Percentiles rank a stretch among this genome's conserved stretches.
Evolutionary conservation across 2,329 filamentous ascomycete species (phyloP).

Genomic region (Emericellopsis atlantica): DNA sequence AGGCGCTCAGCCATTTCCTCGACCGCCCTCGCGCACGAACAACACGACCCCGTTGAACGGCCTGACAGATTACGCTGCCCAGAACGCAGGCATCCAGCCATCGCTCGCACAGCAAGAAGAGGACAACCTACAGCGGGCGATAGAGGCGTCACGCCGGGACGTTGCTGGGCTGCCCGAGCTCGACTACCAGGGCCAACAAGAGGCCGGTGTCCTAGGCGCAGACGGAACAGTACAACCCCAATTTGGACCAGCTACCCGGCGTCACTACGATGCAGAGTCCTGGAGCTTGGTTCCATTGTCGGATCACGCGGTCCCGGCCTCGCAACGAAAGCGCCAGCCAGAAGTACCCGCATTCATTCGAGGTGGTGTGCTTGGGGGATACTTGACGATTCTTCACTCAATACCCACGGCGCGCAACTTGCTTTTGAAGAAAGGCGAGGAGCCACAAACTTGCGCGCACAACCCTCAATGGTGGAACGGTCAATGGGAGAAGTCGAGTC

Average conservation of each 20-base stretch:
- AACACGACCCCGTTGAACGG: conserved; percentile 43
- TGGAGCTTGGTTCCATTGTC: conserved; percentile 45
- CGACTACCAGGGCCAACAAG: conserved; percentile 20
- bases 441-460: conserved; percentile 37
- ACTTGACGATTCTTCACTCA: conserved; percentile 46
- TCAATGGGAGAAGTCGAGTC: conserved; percentile 9
- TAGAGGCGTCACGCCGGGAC: conserved; percentile 41
- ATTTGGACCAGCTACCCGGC: conserved; percentile 48
- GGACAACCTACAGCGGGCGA: conserved; percentile 40
- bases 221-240: conserved; percentile 25
- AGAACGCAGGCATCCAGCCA: conserved; percentile 20
- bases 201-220: conserved; percentile 30
- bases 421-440: conserved; percentile 29
- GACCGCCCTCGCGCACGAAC: conserved; percentile 47
- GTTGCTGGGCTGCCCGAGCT: conserved; percentile 21
- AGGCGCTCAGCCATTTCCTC: conserved; percentile 30
- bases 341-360: conserved; percentile 38
- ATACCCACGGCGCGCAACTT: conserved; percentile 47
- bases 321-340: conserved; percentile 26
- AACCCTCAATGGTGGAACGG: conserved; percentile 51
- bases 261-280: conserved; percentile 38
- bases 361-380: conserved; percentile 31
- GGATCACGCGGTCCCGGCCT: conserved; percentile 16
- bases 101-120: conserved; percentile 31
- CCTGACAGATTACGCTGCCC: conserved; percentile 33